phyloP scores from a whole-genome alignment of 345 rosid genomes.

The Brassica cretica region DNA sequence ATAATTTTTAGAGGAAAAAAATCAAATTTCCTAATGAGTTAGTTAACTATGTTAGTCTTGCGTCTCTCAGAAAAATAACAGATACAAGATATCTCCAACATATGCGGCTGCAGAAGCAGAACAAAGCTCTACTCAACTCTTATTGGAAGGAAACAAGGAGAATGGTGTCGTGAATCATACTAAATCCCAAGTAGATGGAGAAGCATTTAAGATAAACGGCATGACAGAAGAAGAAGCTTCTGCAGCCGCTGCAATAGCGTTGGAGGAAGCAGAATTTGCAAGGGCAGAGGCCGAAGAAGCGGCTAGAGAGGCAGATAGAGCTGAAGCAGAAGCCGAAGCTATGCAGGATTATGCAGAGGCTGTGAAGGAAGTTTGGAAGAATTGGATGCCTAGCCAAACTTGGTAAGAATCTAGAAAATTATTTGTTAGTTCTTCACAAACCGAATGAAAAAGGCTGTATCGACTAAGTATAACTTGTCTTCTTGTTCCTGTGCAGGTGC shows the following conservation, averaged over 20 bases:
- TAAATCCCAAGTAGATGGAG: conserved; percentile 57
- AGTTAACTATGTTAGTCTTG: not conserved
- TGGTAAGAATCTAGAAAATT: conserved; percentile 38
- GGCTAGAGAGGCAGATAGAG: conserved; percentile 78
- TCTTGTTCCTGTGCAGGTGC: not conserved
- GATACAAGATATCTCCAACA: conserved; percentile 53
- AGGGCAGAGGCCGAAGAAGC: conserved; percentile 88
- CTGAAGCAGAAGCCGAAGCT: conserved; percentile 91
- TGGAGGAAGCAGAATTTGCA: conserved; percentile 90
- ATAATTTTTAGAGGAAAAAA: no score
- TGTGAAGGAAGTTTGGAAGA: conserved; percentile 49
- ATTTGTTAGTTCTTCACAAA: not conserved
- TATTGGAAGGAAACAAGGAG: conserved; percentile 61
- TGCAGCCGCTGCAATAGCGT: conserved; percentile 81
- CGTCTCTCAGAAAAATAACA: conserved; percentile 62
- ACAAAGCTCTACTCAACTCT: conserved; percentile 42
- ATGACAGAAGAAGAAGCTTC: conserved; percentile 88
- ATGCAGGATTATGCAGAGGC: conserved; percentile 66
- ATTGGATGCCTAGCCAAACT: conserved; percentile 38
- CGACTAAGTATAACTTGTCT: not conserved
- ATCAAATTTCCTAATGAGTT: not conserved
- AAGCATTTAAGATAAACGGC: conserved; percentile 56
- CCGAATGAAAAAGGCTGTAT: not conserved
- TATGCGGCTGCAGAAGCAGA: conserved; percentile 44
- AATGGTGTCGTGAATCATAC: conserved; percentile 49